Conservation (phyloP, 768 basidiomycete species). For the Rhodosporidiobolus odoratus region DNA sequence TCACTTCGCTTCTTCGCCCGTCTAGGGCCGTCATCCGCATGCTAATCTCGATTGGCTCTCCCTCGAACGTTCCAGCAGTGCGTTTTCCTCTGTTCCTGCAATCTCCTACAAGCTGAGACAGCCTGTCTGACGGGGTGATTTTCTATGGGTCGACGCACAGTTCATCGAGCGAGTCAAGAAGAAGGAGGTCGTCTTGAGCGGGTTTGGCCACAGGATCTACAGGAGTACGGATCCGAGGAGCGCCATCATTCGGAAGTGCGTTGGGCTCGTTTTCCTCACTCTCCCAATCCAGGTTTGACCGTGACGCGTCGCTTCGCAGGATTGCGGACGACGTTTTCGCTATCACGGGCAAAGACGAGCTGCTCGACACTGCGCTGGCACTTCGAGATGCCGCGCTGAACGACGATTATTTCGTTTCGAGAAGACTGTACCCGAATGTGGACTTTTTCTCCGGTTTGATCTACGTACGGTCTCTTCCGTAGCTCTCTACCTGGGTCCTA, state of each 20-base stretch:
- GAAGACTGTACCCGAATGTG: constrained; percentile 80
- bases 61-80: constrained; percentile 44
- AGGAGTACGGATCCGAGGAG: constrained; percentile 81
- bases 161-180: constrained; percentile 82
- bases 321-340: constrained; percentile 35
- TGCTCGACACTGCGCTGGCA: constrained; percentile 82
- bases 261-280: constrained; percentile 64
- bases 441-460: constrained; percentile 61
- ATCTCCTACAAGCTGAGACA: no score
- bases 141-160: constrained; percentile 46
- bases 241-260: constrained; percentile 81
- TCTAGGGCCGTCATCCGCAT: constrained; percentile 71
- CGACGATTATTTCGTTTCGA: constrained; percentile 79
- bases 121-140: no score
- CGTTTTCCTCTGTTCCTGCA: neutral
- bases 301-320: neutral
- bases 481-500: neutral
- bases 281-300: neutral
- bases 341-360: constrained; percentile 76
- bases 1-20: no score
- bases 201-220: constrained; percentile 84
- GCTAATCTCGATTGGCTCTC: constrained; percentile 81
- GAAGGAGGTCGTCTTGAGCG: constrained; percentile 80
- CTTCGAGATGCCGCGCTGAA: constrained; percentile 82
- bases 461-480: constrained; percentile 54